Evolutionary conservation across 2,329 filamentous ascomycete species (phyloP), one percentile per base, ranked within the genome.

Genomic region (Phaeosphaeria sp.): DNA sequence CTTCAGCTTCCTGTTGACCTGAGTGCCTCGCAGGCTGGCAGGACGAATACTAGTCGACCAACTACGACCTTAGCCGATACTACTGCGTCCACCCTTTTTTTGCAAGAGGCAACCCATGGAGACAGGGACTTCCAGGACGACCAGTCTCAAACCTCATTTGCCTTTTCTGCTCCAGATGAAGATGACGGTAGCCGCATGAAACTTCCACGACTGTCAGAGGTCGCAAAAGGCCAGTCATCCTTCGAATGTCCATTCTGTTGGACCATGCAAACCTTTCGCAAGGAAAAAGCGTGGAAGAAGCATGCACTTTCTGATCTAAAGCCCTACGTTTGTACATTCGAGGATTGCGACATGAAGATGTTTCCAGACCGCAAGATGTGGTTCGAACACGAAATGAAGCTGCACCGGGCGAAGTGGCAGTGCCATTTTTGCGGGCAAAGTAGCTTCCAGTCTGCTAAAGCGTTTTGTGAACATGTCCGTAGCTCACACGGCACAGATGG

Each of bases 161-260:
- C 58, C 7, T 53, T 60, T 0, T 66, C 61, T 11, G 44, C 18
- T 21, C 49, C 51, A 22, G 55, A 53, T 11, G 33, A 33, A 18
- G 50, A 55, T 11, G 52, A 54, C 11, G 48, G 25, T 11, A 11
- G 39, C 9, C 21, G n/a, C 6, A 18, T 53, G 23, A n/a, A 44
- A 21, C 48, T 56, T 30, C 58, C 58, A 9, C 6, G 46, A 11
- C 41, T 61, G 17, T 36, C 49, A 7, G 55, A 52, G 18, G 48
- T 61, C 22, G 18, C 55, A 6, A 52, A 55, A 43, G 58, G 55
- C 4, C 46, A 46, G n/a, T 23, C 25, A 17, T 50, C 59, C 11
- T 72, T 72, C 48, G 63, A 65, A 27, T 72, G 67, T 48, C 66
- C 67, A 4, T 63, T 68, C 44, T 72, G 68, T 51, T 65, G 51